phyloP scores from a whole-genome alignment of 2,329 filamentous ascomycete genomes.

The Emmonsiellopsis sp. region DNA sequence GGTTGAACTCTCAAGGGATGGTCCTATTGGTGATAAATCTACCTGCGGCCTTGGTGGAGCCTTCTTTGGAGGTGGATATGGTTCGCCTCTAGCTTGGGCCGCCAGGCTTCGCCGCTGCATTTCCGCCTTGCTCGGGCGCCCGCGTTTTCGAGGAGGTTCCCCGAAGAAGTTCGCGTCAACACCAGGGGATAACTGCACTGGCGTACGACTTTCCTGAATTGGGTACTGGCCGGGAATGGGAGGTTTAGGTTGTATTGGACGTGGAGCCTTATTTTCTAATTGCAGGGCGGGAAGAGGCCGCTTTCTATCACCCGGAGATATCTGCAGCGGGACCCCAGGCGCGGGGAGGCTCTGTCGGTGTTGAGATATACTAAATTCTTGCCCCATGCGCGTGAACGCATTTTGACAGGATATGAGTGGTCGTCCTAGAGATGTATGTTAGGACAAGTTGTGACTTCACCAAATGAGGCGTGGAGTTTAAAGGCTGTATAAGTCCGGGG shows the following conservation, averaged over 20 bases:
- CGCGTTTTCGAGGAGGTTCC: constrained; percentile 32
- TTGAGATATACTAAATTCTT: constrained; percentile 15
- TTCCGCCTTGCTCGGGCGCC: constrained; percentile 34
- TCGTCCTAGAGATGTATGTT: constrained; percentile 21
- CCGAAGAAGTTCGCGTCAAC: constrained; percentile 17
- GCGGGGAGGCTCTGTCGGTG: constrained; percentile 14
- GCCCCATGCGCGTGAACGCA: constrained; percentile 26
- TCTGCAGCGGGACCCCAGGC: constrained; percentile 7
- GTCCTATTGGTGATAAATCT: neutral
- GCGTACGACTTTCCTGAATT: constrained; percentile 24
- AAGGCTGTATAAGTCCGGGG: neutral
- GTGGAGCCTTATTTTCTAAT: constrained; percentile 20
- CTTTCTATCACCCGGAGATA: constrained; percentile 15
- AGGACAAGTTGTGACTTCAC: neutral
- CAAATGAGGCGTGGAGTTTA: neutral
- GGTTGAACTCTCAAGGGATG: neutral
- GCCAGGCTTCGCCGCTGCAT: constrained; percentile 28
- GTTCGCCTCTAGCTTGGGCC: constrained; percentile 30
- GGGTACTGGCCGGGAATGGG: constrained; percentile 21
- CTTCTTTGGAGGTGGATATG: constrained; percentile 24
- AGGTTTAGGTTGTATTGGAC: constrained; percentile 33
- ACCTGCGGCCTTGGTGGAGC: constrained; percentile 2
- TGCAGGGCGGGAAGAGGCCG: constrained; percentile 19
- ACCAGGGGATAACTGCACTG: constrained; percentile 26
- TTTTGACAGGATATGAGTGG: constrained; percentile 29